Evolutionary conservation across 1,284 basidiomycete species (phyloP), one percentile per base, ranked within the genome.

Genomic region (Cryptococcus sp.): DNA sequence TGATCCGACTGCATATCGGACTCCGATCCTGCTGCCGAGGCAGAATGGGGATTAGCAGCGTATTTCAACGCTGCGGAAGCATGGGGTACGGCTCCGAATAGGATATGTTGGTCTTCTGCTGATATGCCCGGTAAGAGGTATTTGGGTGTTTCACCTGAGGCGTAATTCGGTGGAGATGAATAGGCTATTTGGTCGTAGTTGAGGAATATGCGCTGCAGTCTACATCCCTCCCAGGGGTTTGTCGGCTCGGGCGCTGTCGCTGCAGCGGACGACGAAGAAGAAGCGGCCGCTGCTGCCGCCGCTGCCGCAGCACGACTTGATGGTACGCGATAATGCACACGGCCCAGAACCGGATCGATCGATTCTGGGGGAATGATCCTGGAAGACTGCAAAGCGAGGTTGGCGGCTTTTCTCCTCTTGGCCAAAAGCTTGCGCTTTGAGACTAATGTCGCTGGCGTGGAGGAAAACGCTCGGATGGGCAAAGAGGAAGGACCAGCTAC

Each of bases 1-100:
- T 91, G 87, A 49, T 75, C 77, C 22, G 22, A 19, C 20, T 57
- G 54, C 13, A 59, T 47, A 15, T 39, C 57, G 13, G 58, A 51
- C 40, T 53, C 45, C 13, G 52, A 23, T 2, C 25, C 45, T 5
- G 41, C 42, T 10, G 54, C 62, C 30, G 53, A 47, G 1, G 41
- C 53, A n/a, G 27, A 5, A 42, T 27, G 16, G 3, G 7, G 42
- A 13, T 53, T 19, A 2, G 47, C 23, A 16, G 70, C 63, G 16
- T 56, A 69, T 25, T 61, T 52, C 13, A 75, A 63, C 23, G 67
- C 68, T 8, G 72, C 56, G 3, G 66, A 63, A 5, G 69, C 70
- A 25, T 71, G 63, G 0, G 78, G 78, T n/a, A 78, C 41, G 10
- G 73, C 71, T 11, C 72, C 70, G 50, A 79, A 76, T 5, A 79